Base-by-base conservation (phyloP, 352 stramenopile genomes). In the Globisporangium emineosum region DNA sequence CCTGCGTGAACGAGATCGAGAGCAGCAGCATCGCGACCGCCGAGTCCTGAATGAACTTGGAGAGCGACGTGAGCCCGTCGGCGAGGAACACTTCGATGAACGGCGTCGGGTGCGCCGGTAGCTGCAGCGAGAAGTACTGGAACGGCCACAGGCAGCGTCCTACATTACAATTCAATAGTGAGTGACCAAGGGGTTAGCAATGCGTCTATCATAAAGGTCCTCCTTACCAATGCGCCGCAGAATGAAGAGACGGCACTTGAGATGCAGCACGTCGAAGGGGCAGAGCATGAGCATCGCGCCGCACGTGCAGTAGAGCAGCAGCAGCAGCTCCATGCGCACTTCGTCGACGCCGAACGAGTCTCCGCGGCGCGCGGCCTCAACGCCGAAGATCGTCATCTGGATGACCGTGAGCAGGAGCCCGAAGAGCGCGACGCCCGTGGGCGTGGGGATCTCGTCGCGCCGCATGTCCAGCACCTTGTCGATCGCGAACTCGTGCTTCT, bases 21-120 rank as follows among this genome's bases (percentile, higher is more conserved):
- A 94, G 69, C 66, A 94, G 71, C 68, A 90, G 68, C 52, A 85
- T 62, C 54, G 81, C 83, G 13, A 91, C 76, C 0, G 77, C 74
- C 61, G 79, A 59, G 68, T 94, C 86, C 59, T 91, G 80, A 43
- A 91, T 82, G 51, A 91, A 90, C 76, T 94, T 94, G 69, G 86
- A 94, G 63, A 93, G 69, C 61, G 80, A 91, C 66, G 86, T 94
- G 66, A 94, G 74, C 12, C 80, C 86, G 59, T 92, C 86, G 30
- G 86, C 86, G 21, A 94, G 71, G 60, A 92, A 93, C 10, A 94
- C 86, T 47, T 94, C 83, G 51, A 89, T 68, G 49, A 94, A 94
- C 1, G 81, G 81, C 62, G 83, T 92, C 19, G 79, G 64, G 50
- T 82, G 69, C 5, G 73, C 60, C 33, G 79, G 78, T 25, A 91